Evolutionary conservation across 805 yeast genomes (phyloP).

Genomic region (Wickerhamiella kurtzmanii): DNA sequence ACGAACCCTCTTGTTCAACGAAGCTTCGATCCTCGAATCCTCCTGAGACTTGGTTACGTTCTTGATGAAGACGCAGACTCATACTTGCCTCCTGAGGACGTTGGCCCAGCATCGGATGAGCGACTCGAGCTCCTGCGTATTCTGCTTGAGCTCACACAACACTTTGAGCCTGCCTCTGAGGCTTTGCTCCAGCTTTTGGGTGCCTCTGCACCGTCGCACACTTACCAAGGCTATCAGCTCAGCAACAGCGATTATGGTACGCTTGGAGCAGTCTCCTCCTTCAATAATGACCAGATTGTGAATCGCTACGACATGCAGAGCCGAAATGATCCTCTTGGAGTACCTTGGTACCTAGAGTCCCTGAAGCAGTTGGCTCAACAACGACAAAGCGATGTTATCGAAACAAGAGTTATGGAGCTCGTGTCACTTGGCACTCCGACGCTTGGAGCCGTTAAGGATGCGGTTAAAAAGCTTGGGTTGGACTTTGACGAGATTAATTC

Average conservation of each 20-base stretch:
- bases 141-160: conserved; percentile 3
- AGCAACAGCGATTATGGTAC: conserved; percentile 14
- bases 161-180: conserved; percentile 1
- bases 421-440: conserved; percentile 42
- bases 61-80: conserved; percentile 7
- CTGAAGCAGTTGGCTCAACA: conserved; percentile 37
- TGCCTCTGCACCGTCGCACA: conserved; percentile 1
- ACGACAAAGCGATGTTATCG: conserved; percentile 35
- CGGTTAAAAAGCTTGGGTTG: conserved; percentile 28
- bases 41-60: conserved; percentile 20
- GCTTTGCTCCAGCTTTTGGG: conserved; percentile 3
- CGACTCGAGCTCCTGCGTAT: conserved; percentile 10
- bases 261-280: conserved; percentile 11
- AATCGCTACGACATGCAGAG: conserved; percentile 34
- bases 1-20: background rate
- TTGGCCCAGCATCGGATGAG: conserved; percentile 1
- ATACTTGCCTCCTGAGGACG: conserved; percentile 10
- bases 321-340: conserved; percentile 31
- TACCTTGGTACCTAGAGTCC: conserved; percentile 46
- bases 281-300: conserved; percentile 33
- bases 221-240: conserved; percentile 1
- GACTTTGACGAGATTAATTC: conserved; percentile 9
- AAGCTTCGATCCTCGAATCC: conserved; percentile 3
- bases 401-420: conserved; percentile 33
- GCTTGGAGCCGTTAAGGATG: conserved; percentile 32